phyloP scores from a whole-genome alignment of 179 eudicot species.

The Gypsophila paniculata region DNA sequence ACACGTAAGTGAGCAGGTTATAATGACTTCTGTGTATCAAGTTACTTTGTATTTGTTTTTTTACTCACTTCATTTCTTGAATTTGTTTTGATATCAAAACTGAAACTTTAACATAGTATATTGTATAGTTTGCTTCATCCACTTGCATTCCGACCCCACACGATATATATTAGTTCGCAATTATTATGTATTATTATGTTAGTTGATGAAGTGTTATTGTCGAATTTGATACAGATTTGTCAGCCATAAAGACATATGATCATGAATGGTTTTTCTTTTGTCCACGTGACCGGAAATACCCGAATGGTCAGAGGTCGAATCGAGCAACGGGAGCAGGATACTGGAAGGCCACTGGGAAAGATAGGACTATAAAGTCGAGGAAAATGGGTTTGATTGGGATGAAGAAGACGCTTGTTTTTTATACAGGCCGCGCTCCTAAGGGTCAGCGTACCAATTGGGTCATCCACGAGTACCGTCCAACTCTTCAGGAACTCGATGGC shows the following conservation, averaged over 20 bases:
- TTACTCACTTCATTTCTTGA: no score
- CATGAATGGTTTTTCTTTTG: constrained; percentile 95
- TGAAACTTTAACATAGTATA: no score
- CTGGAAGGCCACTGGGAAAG: constrained; percentile 98
- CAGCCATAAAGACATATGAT: constrained; percentile 55
- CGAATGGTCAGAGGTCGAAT: constrained; percentile 80
- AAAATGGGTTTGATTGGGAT: constrained; percentile 61
- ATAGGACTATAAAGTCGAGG: constrained; percentile 57
- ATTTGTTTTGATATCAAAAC: no score
- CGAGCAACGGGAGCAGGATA: constrained; percentile 78
- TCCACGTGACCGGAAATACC: constrained; percentile 89
- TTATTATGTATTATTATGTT: neutral
- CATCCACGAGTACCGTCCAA: constrained; percentile 86
- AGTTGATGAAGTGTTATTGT: constrained; percentile 13
- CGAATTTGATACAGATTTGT: constrained; percentile 46
- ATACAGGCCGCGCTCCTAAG: constrained; percentile 85
- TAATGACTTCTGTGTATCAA: no score
- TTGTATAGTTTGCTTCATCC: no score
- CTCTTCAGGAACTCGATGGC: constrained; percentile 69
- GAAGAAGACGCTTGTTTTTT: constrained; percentile 92
- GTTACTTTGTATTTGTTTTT: no score
- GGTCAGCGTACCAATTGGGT: constrained; percentile 87
- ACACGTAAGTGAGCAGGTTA: no score
- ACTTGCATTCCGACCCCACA: no score
- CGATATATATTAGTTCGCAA: neutral